Evolutionary conservation across 2,329 filamentous ascomycete species (phyloP).

Genomic region (Thielaviopsis musarum): DNA sequence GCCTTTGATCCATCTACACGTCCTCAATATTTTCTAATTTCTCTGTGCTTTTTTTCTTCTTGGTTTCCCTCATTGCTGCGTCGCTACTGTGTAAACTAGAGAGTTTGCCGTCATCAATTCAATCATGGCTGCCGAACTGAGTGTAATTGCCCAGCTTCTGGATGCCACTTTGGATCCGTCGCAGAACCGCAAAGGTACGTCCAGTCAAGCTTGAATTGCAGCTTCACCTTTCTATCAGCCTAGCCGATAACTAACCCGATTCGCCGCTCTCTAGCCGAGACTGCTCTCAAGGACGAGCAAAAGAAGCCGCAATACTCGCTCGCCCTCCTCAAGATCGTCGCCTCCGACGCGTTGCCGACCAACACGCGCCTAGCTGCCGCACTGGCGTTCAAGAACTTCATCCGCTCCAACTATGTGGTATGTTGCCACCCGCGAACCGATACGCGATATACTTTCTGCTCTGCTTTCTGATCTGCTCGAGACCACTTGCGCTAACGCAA

Average conservation of each 20-base stretch:
- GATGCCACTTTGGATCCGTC: constrained; percentile 77
- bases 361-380: constrained; percentile 78
- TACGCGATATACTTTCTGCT: background rate
- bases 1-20: constrained; percentile 1
- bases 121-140: constrained; percentile 40
- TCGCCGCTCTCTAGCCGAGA: constrained; percentile 50
- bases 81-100: background rate
- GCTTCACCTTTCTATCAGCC: background rate
- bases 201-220: background rate
- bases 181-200: constrained; percentile 71
- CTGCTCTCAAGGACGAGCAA: constrained; percentile 61
- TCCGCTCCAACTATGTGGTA: constrained; percentile 80
- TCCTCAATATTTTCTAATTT: constrained; percentile 4
- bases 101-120: background rate
- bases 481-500: background rate
- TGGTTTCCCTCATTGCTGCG: background rate
- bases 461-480: background rate
- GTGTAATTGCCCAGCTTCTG: constrained; percentile 61
- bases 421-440: constrained; percentile 18
- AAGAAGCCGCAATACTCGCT: constrained; percentile 77
- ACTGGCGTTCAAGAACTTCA: constrained; percentile 97
- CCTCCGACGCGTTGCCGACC: constrained; percentile 49
- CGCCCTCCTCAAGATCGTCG: constrained; percentile 76
- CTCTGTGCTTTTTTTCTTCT: too few relatives aligned
- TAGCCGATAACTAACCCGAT: constrained; percentile 17